Base-by-base conservation (phyloP, 805 yeast species). In the Saturnispora hagleri region DNA sequence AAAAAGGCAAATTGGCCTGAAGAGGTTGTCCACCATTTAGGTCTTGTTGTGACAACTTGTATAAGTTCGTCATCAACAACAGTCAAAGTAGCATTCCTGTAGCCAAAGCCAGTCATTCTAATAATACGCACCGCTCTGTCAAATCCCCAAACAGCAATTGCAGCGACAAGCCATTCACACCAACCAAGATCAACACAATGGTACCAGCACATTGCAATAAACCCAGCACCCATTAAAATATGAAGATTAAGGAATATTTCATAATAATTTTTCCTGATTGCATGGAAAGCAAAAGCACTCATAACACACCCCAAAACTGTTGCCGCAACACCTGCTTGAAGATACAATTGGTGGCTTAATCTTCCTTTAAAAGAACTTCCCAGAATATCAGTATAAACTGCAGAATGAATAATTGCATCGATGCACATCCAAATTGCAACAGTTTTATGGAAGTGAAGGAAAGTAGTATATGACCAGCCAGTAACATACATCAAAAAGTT, bases 391-490 rank as follows among this genome's bases (percentile, higher is more conserved):
- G 73, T 66, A 57, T 62, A 65, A 28, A 65, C 67, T 50, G 62
- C 65, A 2, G 67, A 71, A 53, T 76, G 81, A n/a, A 72, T 59
- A 18, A 73, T 46, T 33, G 64, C 61, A 56, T 73, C 60, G 24
- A 71, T 17, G 48, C 69, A 61, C 62, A 73, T 69, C 3, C 73
- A 71, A 59, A 86, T 72, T 1, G 86, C 82, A 44, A 76, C 65
- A 84, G 86, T 79, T 63, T 75, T 82, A 66, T 88, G 96, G 60
- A 77, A 78, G 31, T 73, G 71, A 59, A 80, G 59, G 57, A 74
- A 74, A 38, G 73, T 63, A 6, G 73, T 56, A 52, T 68, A 71
- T 12, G 64, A 58, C 70, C 75, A 70, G 1, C 77, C 75, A 10
- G 77, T 69, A 22, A 74, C 26, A 65, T 68, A 73, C 47, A 63